Evolutionary conservation across 164 flowering plant genomes (phyloP).

Genomic region (Chimonanthus salicifolius): DNA sequence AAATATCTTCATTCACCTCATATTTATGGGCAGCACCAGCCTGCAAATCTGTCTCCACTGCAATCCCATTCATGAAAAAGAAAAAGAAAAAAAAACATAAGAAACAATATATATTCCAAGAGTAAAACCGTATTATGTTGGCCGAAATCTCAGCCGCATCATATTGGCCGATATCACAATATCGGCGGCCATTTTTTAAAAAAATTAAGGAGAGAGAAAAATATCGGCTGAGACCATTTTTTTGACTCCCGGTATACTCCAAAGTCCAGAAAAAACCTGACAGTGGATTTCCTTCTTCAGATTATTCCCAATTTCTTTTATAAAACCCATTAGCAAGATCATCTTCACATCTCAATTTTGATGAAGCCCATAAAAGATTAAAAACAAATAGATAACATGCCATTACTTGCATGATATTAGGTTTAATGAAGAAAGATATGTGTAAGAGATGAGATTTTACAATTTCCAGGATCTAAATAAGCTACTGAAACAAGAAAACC

Average conservation of each 20-base stretch:
- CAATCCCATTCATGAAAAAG: not conserved
- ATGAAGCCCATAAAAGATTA: not conserved
- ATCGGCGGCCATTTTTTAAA: no score
- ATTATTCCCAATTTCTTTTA: not conserved
- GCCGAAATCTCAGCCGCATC: no score
- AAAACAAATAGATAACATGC: not conserved
- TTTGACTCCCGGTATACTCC: no score
- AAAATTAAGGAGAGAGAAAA: no score
- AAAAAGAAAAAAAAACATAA: not conserved
- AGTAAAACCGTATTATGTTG: no score
- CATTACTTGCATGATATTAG: not conserved
- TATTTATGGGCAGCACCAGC: constrained; percentile 17
- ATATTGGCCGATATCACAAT: no score
- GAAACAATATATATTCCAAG: not conserved
- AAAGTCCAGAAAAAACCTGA: not conserved
- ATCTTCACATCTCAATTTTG: not conserved
- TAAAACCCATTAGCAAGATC: not conserved
- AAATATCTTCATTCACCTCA: constrained; percentile 3
- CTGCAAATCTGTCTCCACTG: constrained; percentile 23
- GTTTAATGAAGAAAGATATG: not conserved
- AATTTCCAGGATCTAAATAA: constrained; percentile 25
- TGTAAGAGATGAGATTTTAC: constrained; percentile 7
- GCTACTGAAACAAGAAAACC: constrained; percentile 26
- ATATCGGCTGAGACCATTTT: no score
- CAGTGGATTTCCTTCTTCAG: not conserved